These are phyloP conservation scores for Debaryomycetaceae sp. DNA, from an alignment of 1,139 yeast genomes.

Conservation along the genomic window DNA sequence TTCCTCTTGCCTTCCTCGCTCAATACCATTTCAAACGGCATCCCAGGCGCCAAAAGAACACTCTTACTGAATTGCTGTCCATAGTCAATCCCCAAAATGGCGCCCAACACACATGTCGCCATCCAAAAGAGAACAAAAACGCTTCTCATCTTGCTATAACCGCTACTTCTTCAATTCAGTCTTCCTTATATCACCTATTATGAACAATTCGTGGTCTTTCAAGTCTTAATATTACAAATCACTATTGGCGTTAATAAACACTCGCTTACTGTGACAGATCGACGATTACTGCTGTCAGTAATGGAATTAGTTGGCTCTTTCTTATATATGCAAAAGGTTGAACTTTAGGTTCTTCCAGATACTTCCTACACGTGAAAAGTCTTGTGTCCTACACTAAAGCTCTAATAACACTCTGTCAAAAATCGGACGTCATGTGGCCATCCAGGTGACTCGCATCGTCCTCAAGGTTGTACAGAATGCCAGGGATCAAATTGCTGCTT, in stretches of 20 bases:
- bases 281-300: background rate
- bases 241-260: no score
- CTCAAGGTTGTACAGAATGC: no score
- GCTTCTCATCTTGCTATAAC: constrained; percentile 1
- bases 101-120: constrained; percentile 31
- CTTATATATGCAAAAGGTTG: background rate
- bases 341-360: background rate
- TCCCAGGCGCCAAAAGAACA: constrained; percentile 85
- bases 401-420: background rate
- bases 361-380: background rate
- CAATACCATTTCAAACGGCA: constrained; percentile 80
- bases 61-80: constrained; percentile 91
- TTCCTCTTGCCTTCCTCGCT: constrained; percentile 92
- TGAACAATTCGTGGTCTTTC: no score
- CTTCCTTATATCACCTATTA: no score
- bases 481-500: no score
- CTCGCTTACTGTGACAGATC: no score
- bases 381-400: background rate
- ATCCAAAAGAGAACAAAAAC: background rate
- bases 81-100: constrained; percentile 82
- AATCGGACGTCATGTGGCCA: background rate
- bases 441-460: background rate
- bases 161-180: no score
- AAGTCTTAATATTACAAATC: no score
- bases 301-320: background rate